Conservation (phyloP, 2,329 filamentous ascomycete genomes). For the Cytospora paraplurivora region DNA sequence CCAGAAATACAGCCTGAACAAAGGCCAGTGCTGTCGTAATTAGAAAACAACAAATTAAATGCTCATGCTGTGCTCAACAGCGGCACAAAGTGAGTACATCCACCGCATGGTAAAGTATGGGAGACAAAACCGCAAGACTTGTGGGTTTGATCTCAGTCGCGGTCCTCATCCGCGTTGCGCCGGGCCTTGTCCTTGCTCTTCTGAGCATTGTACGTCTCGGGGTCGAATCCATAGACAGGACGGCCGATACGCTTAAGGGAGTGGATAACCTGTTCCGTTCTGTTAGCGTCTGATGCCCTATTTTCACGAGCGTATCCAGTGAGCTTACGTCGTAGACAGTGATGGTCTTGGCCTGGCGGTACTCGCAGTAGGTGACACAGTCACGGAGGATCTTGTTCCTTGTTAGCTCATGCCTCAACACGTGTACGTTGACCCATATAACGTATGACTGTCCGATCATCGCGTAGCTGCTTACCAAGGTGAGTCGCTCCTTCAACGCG, state of each 20-base stretch:
- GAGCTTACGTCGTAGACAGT: conserved; percentile 61
- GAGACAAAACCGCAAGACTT: not conserved
- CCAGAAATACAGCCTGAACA: not conserved
- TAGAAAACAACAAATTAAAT: not conserved
- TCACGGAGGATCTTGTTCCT: conserved; percentile 52
- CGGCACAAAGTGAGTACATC: no score
- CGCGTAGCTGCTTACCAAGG: conserved; percentile 42
- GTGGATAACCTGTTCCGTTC: conserved; percentile 53
- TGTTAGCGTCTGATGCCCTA: not conserved
- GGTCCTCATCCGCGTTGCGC: not conserved
- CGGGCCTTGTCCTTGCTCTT: not conserved
- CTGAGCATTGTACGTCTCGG: conserved; percentile 9
- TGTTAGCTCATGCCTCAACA: conserved; percentile 23
- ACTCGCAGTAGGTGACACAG: conserved; percentile 54
- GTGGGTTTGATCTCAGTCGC: not conserved
- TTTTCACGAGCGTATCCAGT: conserved; percentile 18
- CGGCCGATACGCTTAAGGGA: conserved; percentile 50
- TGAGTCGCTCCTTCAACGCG: conserved; percentile 53
- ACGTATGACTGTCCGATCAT: not conserved
- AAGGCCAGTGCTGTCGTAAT: conserved; percentile 10
- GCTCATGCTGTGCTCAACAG: not conserved
- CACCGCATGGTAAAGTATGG: not conserved
- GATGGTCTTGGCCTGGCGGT: conserved; percentile 61
- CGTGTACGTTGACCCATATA: not conserved
- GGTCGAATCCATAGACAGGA: conserved; percentile 58